Conservation (phyloP, 1,139 yeast species). For the Hansenula sp. region DNA sequence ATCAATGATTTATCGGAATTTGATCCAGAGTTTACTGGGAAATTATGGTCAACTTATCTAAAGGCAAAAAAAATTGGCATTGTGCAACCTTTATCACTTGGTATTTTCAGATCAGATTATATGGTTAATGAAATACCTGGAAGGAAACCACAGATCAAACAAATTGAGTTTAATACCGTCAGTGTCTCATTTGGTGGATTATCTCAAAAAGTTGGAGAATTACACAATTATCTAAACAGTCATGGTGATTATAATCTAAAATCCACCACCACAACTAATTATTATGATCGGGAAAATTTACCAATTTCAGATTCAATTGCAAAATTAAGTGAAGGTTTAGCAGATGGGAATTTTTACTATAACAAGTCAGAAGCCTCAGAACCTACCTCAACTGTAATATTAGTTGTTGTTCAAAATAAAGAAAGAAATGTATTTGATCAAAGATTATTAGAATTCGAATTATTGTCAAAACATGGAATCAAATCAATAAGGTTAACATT, state of each 20-base stretch:
- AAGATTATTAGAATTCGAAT: slow-evolving; percentile 71
- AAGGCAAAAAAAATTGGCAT: slow-evolving; percentile 45
- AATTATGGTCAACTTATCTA: slow-evolving; percentile 56
- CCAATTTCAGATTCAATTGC: slow-evolving; percentile 65
- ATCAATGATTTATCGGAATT: slow-evolving; percentile 50
- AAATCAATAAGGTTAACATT: slow-evolving; percentile 65
- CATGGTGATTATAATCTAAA: slow-evolving; percentile 42
- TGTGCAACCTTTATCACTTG: slow-evolving; percentile 71
- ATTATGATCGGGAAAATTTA: slow-evolving; percentile 45
- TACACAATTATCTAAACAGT: slow-evolving; percentile 64
- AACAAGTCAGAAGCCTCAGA: slow-evolving; percentile 20
- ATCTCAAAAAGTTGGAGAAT: slow-evolving; percentile 71
- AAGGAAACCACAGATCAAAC: slow-evolving; percentile 55
- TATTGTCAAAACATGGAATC: slow-evolving; percentile 54
- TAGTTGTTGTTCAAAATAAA: slow-evolving; percentile 77
- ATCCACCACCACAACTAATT: slow-evolving; percentile 25
- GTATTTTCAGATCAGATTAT: slow-evolving; percentile 88
- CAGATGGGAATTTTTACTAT: slow-evolving; percentile 60
- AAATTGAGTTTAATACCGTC: slow-evolving; percentile 93
- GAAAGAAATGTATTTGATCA: slow-evolving; percentile 93
- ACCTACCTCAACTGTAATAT: slow-evolving; percentile 45
- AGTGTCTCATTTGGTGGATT: slow-evolving; percentile 95
- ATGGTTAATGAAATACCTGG: slow-evolving; percentile 55
- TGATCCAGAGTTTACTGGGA: slow-evolving; percentile 82
- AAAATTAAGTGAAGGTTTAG: slow-evolving; percentile 67